Evolutionary conservation across 305 asterid genomes (phyloP).

Genomic region (Solanum chacoense): DNA sequence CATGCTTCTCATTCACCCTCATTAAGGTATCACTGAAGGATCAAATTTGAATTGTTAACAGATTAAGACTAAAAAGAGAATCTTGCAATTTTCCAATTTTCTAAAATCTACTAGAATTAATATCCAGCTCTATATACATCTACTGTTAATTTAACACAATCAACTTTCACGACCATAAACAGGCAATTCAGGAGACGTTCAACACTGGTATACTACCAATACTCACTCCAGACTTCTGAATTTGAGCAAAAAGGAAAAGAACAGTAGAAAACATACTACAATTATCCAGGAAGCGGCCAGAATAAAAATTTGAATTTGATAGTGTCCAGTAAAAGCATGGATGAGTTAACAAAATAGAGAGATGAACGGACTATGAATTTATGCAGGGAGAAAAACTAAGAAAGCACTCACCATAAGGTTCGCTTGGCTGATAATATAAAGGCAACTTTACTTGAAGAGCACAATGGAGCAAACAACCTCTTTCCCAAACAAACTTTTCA

Average conservation of each 20-base stretch:
- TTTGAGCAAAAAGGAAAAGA: background rate
- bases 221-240: background rate
- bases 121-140: background rate
- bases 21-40: background rate
- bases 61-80: background rate
- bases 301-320: background rate
- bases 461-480: slow-evolving; percentile 56
- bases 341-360: background rate
- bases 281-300: background rate
- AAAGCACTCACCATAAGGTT: slow-evolving; percentile 39
- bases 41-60: background rate
- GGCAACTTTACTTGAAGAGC: slow-evolving; percentile 69
- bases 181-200: background rate
- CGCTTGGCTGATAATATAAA: slow-evolving; percentile 40
- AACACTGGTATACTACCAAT: background rate
- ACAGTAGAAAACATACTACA: background rate
- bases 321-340: background rate
- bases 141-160: background rate
- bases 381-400: background rate
- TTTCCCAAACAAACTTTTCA: slow-evolving; percentile 60
- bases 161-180: background rate
- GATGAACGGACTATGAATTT: background rate
- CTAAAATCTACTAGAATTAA: background rate
- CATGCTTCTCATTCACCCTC: background rate
- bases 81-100: background rate